These are phyloP conservation scores for Trichoderma koningii DNA, from an alignment of 2,329 filamentous ascomycete species.

Conservation along the genomic window DNA sequence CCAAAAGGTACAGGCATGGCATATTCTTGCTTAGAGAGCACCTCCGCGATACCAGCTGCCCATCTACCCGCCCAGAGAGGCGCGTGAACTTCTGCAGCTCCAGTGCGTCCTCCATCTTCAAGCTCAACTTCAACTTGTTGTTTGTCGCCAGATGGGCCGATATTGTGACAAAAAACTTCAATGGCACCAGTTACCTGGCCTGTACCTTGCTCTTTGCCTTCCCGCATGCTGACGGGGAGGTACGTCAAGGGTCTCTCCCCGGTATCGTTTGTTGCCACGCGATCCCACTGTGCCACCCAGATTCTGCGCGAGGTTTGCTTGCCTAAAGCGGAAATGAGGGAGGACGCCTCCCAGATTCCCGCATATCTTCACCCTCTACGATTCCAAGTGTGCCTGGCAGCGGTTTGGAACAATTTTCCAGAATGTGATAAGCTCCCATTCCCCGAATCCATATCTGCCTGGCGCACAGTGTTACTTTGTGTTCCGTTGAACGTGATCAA, in stretches of 20 bases:
- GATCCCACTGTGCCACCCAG: neutral
- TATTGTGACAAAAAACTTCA: neutral
- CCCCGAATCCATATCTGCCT: too few relatives aligned
- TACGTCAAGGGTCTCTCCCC: neutral
- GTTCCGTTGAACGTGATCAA: too few relatives aligned
- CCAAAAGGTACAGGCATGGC: neutral
- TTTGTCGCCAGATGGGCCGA: neutral
- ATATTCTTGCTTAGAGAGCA: neutral
- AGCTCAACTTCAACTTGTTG: neutral
- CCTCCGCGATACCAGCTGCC: neutral
- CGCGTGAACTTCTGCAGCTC: neutral
- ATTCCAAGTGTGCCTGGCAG: neutral
- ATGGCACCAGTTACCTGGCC: neutral
- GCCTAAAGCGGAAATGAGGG: constrained; percentile 17
- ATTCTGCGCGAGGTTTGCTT: neutral
- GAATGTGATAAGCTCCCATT: too few relatives aligned
- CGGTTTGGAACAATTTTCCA: too few relatives aligned
- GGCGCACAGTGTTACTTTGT: too few relatives aligned
- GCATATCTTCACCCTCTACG: neutral
- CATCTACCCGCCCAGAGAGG: too few relatives aligned
- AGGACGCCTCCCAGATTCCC: neutral
- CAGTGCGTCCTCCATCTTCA: neutral
- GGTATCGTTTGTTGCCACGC: constrained; percentile 2
- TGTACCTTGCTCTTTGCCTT: constrained; percentile 2
- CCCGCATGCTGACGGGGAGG: constrained; percentile 8